Evolutionary conservation across 2,329 filamentous ascomycete genomes (phyloP).

Genomic region (Hymenoscyphus infarciens): DNA sequence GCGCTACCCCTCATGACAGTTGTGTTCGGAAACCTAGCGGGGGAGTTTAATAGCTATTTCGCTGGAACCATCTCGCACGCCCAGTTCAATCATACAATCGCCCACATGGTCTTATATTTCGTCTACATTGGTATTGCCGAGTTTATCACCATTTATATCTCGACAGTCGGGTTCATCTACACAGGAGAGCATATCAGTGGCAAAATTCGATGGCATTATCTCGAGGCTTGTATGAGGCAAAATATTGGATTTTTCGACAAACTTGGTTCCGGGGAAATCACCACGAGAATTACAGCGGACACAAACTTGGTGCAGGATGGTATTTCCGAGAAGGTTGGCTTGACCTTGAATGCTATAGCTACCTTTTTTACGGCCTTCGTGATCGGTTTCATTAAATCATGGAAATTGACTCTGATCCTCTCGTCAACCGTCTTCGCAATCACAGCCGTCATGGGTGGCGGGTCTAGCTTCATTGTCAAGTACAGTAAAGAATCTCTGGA

Average conservation of each 20-base stretch:
- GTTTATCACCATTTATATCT: slow-evolving; percentile 73
- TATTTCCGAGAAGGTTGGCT: slow-evolving; percentile 82
- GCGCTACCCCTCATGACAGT: slow-evolving; percentile 55
- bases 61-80: slow-evolving; percentile 44
- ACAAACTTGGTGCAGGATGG: slow-evolving; percentile 92
- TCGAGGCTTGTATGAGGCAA: slow-evolving; percentile 78
- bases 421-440: slow-evolving; percentile 78
- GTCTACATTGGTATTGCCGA: slow-evolving; percentile 80
- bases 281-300: slow-evolving; percentile 89
- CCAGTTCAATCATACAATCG: slow-evolving; percentile 58
- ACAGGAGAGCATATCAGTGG: slow-evolving; percentile 74
- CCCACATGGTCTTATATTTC: slow-evolving; percentile 72
- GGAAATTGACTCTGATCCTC: slow-evolving; percentile 89
- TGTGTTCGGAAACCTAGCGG: slow-evolving; percentile 73
- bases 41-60: slow-evolving; percentile 62
- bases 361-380: slow-evolving; percentile 87
- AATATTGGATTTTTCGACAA: slow-evolving; percentile 95
- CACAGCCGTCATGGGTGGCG: slow-evolving; percentile 69
- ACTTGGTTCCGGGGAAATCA: slow-evolving; percentile 87
- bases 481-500: slow-evolving; percentile 75
- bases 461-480: slow-evolving; percentile 72
- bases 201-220: slow-evolving; percentile 78
- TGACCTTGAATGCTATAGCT: slow-evolving; percentile 72
- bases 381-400: slow-evolving; percentile 86
- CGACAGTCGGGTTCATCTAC: slow-evolving; percentile 87